phyloP scores from a whole-genome alignment of 495 filamentous ascomycete species.

The Penicillium goetzii region DNA sequence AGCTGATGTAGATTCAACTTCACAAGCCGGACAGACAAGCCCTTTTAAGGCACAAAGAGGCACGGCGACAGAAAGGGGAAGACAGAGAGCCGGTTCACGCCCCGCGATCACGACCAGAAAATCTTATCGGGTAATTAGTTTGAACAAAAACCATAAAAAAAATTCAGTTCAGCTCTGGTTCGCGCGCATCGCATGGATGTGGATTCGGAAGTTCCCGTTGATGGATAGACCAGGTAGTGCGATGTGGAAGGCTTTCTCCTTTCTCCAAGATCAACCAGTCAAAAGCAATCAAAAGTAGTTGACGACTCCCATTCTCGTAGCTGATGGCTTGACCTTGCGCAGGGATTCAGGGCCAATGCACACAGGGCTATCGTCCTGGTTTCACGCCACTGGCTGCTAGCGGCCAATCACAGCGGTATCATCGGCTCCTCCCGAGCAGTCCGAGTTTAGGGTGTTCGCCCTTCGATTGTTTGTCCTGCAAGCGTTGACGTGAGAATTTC shows the following conservation, averaged over 20 bases:
- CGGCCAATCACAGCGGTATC: slow-evolving; percentile 12
- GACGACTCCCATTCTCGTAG: slow-evolving; percentile 11
- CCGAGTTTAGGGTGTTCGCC: slow-evolving; percentile 5
- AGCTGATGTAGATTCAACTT: background rate
- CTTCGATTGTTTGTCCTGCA: slow-evolving; percentile 16
- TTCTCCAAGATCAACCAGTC: slow-evolving; percentile 14
- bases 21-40: slow-evolving; percentile 7
- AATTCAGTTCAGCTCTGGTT: slow-evolving; percentile 10
- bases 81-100: background rate
- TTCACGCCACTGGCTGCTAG: slow-evolving; percentile 2
- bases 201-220: slow-evolving; percentile 24
- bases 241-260: slow-evolving; percentile 10
- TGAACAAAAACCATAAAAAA: slow-evolving; percentile 1
- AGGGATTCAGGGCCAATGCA: slow-evolving; percentile 11
- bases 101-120: slow-evolving; percentile 15
- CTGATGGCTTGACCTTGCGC: slow-evolving; percentile 12
- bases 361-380: slow-evolving; percentile 5
- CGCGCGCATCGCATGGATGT: background rate
- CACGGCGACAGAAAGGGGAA: slow-evolving; percentile 6
- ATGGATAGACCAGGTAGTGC: background rate
- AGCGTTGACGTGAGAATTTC: background rate
- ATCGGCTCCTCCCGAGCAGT: slow-evolving; percentile 10
- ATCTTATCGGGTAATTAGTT: slow-evolving; percentile 9
- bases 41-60: slow-evolving; percentile 16
- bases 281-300: slow-evolving; percentile 2